phyloP scores from a whole-genome alignment of 106 monocot genomes.

The Dendrobium catenatum region DNA sequence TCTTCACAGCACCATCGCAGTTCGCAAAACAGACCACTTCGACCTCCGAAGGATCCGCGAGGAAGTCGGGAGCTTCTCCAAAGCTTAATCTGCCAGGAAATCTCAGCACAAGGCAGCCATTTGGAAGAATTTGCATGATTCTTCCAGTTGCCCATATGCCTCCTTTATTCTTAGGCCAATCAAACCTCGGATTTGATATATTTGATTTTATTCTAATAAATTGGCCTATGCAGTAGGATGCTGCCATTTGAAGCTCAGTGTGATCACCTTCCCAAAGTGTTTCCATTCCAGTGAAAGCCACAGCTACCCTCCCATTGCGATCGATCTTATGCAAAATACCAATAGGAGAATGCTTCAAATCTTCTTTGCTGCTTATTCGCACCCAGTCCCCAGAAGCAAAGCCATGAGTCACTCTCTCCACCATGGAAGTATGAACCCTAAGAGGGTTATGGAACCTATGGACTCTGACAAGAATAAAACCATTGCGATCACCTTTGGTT shows the following conservation, averaged over 20 bases:
- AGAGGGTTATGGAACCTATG: slow-evolving; percentile 62
- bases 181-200: slow-evolving; percentile 41
- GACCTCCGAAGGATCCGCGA: slow-evolving; percentile 77
- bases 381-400: slow-evolving; percentile 85
- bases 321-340: slow-evolving; percentile 75
- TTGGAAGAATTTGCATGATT: slow-evolving; percentile 52
- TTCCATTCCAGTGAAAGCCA: slow-evolving; percentile 57
- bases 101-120: slow-evolving; percentile 72
- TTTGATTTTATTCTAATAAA: slow-evolving; percentile 57
- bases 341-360: slow-evolving; percentile 36
- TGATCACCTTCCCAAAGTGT: slow-evolving; percentile 60
- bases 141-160: slow-evolving; percentile 56
- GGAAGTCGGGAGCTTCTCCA: slow-evolving; percentile 21
- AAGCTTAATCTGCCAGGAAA: slow-evolving; percentile 71
- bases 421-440: slow-evolving; percentile 46
- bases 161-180: slow-evolving; percentile 47
- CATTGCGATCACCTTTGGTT: slow-evolving; percentile 13
- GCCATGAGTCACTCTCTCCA: slow-evolving; percentile 71
- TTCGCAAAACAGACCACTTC: slow-evolving; percentile 60
- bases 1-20: slow-evolving; percentile 65
- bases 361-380: slow-evolving; percentile 21
- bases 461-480: slow-evolving; percentile 61
- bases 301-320: slow-evolving; percentile 54
- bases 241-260: slow-evolving; percentile 71
- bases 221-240: slow-evolving; percentile 58